Evolutionary conservation across 306 rosid species (phyloP).

Genomic region (Pterocarpus santalinus): DNA sequence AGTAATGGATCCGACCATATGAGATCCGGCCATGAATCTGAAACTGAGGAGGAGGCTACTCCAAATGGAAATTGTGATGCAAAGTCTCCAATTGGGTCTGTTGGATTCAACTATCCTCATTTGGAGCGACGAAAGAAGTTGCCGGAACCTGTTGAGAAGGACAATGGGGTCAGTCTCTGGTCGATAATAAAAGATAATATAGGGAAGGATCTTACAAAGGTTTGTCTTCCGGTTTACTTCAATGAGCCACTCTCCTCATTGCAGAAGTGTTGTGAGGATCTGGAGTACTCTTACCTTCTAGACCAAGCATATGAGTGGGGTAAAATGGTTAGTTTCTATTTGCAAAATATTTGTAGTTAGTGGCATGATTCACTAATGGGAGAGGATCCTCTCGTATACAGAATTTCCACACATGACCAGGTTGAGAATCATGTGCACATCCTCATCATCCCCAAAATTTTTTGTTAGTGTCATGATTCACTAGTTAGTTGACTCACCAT

Average conservation of each 20-base stretch:
- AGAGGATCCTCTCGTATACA: no score
- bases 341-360: neutral
- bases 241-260: constrained; percentile 92
- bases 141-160: constrained; percentile 92
- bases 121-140: constrained; percentile 76
- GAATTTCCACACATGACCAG: no score
- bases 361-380: no score
- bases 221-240: constrained; percentile 94
- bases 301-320: constrained; percentile 90
- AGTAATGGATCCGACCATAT: constrained; percentile 58
- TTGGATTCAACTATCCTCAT: constrained; percentile 68
- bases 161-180: constrained; percentile 88
- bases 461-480: no score
- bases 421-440: no score
- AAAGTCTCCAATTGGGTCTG: constrained; percentile 55
- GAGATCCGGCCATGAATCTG: constrained; percentile 52
- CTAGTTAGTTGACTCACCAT: no score
- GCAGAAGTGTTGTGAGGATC: constrained; percentile 91
- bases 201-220: constrained; percentile 92
- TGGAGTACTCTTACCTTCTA: constrained; percentile 83
- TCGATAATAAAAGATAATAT: constrained; percentile 92
- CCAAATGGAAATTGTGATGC: constrained; percentile 56
- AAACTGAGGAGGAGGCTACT: constrained; percentile 54
- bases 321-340: constrained; percentile 67
- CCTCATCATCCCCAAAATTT: no score